These are phyloP conservation scores for Fusarium sp. DNA, from an alignment of 2,329 filamentous ascomycete genomes.

Conservation along the genomic window DNA sequence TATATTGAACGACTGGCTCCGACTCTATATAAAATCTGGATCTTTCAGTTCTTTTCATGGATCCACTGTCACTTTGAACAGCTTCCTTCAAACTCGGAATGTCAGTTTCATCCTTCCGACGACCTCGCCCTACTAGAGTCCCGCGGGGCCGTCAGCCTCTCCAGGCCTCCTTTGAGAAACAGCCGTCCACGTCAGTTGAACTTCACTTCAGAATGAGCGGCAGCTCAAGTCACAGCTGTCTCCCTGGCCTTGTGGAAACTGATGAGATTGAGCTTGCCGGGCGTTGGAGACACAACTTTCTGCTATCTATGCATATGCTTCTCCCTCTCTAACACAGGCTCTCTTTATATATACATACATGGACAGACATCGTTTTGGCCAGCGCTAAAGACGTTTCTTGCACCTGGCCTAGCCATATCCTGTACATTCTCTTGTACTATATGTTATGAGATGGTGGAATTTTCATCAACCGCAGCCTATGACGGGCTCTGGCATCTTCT, in stretches of 20 bases:
- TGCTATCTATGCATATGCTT: background rate
- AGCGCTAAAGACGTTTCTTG: background rate
- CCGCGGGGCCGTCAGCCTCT: background rate
- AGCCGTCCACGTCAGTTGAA: background rate
- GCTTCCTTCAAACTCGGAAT: too few species aligned
- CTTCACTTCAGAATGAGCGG: background rate
- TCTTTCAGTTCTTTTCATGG: too few species aligned
- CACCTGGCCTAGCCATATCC: too few species aligned
- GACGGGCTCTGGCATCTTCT: background rate
- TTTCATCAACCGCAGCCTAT: background rate
- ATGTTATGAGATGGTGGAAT: background rate
- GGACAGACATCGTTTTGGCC: background rate
- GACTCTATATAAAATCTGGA: too few species aligned
- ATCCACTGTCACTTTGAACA: too few species aligned
- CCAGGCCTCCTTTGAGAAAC: background rate
- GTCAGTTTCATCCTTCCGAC: background rate
- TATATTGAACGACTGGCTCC: too few species aligned
- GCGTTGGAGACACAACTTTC: background rate
- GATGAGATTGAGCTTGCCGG: background rate
- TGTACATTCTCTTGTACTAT: too few species aligned
- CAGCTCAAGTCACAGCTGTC: background rate
- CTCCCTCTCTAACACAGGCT: background rate
- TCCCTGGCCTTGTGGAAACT: background rate
- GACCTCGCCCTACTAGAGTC: background rate
- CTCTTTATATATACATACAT: background rate